Evolutionary conservation across 2,329 filamentous ascomycete species (phyloP).

Genomic region (Capronia epimyces): DNA sequence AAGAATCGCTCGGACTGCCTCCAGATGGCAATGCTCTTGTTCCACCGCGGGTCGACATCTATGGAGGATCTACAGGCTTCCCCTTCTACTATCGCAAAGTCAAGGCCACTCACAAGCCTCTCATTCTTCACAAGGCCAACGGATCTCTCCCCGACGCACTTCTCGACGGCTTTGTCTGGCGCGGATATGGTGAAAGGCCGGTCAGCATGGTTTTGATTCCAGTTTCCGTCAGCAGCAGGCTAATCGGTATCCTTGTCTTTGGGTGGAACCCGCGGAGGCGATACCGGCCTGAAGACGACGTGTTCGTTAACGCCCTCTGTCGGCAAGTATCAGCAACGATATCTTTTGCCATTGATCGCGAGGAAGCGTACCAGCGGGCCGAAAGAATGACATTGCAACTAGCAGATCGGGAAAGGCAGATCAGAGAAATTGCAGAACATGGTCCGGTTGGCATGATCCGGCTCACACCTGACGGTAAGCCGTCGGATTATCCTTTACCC

Average conservation of each 20-base stretch:
- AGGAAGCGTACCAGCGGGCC: constrained; percentile 18
- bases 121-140: constrained; percentile 19
- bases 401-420: constrained; percentile 15
- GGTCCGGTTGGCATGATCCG: constrained; percentile 19
- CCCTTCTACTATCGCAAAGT: constrained; percentile 25
- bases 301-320: constrained; percentile 18
- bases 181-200: constrained; percentile 16
- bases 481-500: neutral
- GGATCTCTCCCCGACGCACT: constrained; percentile 12
- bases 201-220: constrained; percentile 18
- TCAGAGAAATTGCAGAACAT: constrained; percentile 21
- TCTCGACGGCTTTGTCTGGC: constrained; percentile 20
- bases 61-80: constrained; percentile 37
- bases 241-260: constrained; percentile 21
- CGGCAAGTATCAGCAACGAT: constrained; percentile 20
- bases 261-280: constrained; percentile 22
- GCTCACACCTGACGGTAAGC: neutral
- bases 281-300: constrained; percentile 16
- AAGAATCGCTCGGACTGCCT: constrained; percentile 20
- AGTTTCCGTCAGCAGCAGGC: constrained; percentile 18
- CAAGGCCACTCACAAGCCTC: constrained; percentile 10
- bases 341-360: constrained; percentile 15
- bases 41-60: constrained; percentile 28
- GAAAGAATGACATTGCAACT: constrained; percentile 19
- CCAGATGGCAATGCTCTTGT: constrained; percentile 34